Evolutionary conservation across 208 protist species (phyloP), one percentile per base, ranked within the genome.

Genomic region (Trypanosoma grayi): DNA sequence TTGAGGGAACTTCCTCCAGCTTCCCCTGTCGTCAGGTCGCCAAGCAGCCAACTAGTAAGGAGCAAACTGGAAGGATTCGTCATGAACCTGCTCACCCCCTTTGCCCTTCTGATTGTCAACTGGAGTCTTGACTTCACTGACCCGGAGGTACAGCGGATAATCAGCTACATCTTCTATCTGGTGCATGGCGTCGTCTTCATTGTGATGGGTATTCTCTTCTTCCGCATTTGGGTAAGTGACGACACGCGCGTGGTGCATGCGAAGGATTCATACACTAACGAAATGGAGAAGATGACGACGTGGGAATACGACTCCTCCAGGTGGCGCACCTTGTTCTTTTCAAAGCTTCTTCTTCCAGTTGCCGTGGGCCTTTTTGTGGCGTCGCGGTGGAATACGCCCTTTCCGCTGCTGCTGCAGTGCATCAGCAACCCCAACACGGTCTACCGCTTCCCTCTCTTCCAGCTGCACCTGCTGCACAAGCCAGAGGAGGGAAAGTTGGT

Each of bases 51-150:
- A n/a, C n/a, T n/a, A n/a, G n/a, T n/a, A n/a, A n/a, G n/a, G n/a
- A n/a, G n/a, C n/a, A n/a, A n/a, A n/a, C n/a, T n/a, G n/a, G n/a
- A n/a, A n/a, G n/a, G n/a, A n/a, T n/a, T 60, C 16, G 41, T 48
- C 13, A 92, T 94, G 85, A 92, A 95, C 62, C 37, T 81, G 51
- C 36, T 95, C 39, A n/a, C 87, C 1, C 70, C 75, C 9, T 51
- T 90, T 45, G 75, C 76, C 5, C 77, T 85, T n/a, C 53, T 95
- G 34, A 41, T 95, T 31, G 24, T 91, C 27, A 81, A 67, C 71
- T 92, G 88, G 83, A 91, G 83, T 51, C 66, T 96, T 27, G 90
- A 96, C 75, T 75, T 55, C 56, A 90, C 74, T 20, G 85, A 94
- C 68, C 87, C 90, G 1, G 65, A 67, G 9, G 61, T 81, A 28